Base-by-base conservation (phyloP, 352 stramenopile species). In the Pythium myriotylum region DNA sequence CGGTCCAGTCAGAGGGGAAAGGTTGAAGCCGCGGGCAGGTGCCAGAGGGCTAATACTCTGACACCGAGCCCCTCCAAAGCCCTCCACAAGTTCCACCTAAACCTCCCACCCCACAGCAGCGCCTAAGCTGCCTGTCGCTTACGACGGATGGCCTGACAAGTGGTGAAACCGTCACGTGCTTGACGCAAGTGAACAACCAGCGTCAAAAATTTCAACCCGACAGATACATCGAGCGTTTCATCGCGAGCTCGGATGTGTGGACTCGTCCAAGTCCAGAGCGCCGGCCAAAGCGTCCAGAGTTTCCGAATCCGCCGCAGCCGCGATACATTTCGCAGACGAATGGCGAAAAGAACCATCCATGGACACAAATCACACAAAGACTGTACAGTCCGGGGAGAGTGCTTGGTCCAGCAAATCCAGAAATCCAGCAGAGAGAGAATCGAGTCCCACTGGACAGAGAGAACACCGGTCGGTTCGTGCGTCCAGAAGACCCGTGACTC, bases 121-220 rank as follows among this genome's bases (percentile, higher is more conserved):
- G 17, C 37, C 37, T 20, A 17, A 43, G 37, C 13, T 13, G 48
- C 58, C 39, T 65, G 58, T 65, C 58, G 40, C 58, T 29, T 59
- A 12, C 24, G 20, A 55, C 58, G 9, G 58, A 59, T 59, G 48
- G n/a, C 40, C 26, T 65, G 58, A 65, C 57, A 58, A 48, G 29
- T 47, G 17, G 1, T 49, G 58, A 58, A 65, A 65, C 58, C 32
- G 58, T 48, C 48, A 59, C 42, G 37, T 32, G 33, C 58, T 65
- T 65, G 58, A 65, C 58, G 35, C 27, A 58, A 46, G 37, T 53
- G 26, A 51, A 59, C 33, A 27, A 43, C 12, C 7, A 40, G 4
- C 4, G 14, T 55, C 20, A 40, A 61, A 62, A 61, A 39, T 54
- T 61, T 51, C 42, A 37, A 26, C 17, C 24, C n/a, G 22, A 40